These are phyloP conservation scores for Fistulinella cinereoalba DNA, from an alignment of 1,284 basidiomycete species.

Conservation along the genomic window DNA sequence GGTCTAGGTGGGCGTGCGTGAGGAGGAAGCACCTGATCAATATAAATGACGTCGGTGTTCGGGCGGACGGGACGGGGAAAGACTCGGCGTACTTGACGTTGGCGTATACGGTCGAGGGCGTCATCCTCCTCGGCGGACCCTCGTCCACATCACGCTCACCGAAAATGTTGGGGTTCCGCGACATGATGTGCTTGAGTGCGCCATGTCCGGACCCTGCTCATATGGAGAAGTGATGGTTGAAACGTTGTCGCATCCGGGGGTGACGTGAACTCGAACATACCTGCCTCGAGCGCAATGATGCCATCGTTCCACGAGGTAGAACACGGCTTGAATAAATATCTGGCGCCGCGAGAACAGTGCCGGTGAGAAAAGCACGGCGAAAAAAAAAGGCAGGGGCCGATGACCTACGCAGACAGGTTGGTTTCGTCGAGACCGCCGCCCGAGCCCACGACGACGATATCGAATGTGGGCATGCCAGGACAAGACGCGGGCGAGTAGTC, in stretches of 20 bases:
- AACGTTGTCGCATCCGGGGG: neutral
- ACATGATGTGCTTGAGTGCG: slow-evolving; percentile 54
- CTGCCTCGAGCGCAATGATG: slow-evolving; percentile 70
- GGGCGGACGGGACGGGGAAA: neutral
- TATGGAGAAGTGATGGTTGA: neutral
- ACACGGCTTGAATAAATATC: slow-evolving; percentile 68
- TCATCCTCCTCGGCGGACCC: slow-evolving; percentile 11
- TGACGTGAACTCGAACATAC: slow-evolving; percentile 37
- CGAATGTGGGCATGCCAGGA: slow-evolving; percentile 50
- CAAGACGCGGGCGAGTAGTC: neutral
- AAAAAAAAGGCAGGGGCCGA: neutral
- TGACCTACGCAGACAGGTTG: slow-evolving; percentile 66
- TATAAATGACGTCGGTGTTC: neutral
- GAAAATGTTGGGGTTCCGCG: slow-evolving; percentile 53
- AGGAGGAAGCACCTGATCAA: slow-evolving; percentile 61
- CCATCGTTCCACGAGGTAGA: slow-evolving; percentile 63
- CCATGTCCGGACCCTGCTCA: slow-evolving; percentile 63
- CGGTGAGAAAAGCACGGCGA: neutral
- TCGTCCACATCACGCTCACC: slow-evolving; percentile 16
- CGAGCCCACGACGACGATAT: slow-evolving; percentile 70
- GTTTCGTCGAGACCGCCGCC: slow-evolving; percentile 76
- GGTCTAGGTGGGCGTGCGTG: slow-evolving; percentile 82
- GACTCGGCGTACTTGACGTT: slow-evolving; percentile 31
- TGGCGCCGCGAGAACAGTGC: slow-evolving; percentile 26
- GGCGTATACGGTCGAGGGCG: slow-evolving; percentile 27